Evolutionary conservation across 805 yeast species (phyloP), one percentile per base, ranked within the genome.

Genomic region (Candida khao-thaluensis): DNA sequence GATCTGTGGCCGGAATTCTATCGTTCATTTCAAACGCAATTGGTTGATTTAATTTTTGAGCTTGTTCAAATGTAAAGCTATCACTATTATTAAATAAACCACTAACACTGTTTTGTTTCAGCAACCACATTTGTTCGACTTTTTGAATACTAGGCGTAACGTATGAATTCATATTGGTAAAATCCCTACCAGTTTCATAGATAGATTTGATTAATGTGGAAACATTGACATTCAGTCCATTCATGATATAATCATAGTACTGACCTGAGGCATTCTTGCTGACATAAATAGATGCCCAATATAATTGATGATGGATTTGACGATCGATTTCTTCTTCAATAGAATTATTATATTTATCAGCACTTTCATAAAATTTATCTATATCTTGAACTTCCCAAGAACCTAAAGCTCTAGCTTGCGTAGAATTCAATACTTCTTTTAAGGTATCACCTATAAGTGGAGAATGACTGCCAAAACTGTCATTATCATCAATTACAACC

Each of bases 151-250:
- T 53, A 0, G 81, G 77, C 0, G 65, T 51, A 10, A 64, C 54
- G 35, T 69, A 72, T 2, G 69, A 49, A 7, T 47, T 54, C 65
- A 81, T 67, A 23, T 73, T 70, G 14, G 65, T 46, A 26, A 76
- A 68, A 54, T 84, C 91, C 49, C 89, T 64, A 5, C 82, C 87
- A 1, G 84, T 71, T 54, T 81, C 86, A 53, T 74, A 82, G 31
- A 69, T 53, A 5, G 67, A 57, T n/a, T 62, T 51, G 5, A 78
- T 57, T 27, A 62, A 41, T 38, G 51, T 48, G 6, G 64, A 42
- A 7, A 70, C 49, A 37, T 55, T 51, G 37, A 68, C 56, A 5
- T 37, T 22, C 7, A 60, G 23, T 42, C 66, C 55, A 1, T 43
- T 39, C 21, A 49, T 43, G n/a, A 80, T 56, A 3, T 79, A 79